These are phyloP conservation scores for Rhizophora apiculata DNA, from an alignment of 345 rosid species.

Conservation along the genomic window DNA sequence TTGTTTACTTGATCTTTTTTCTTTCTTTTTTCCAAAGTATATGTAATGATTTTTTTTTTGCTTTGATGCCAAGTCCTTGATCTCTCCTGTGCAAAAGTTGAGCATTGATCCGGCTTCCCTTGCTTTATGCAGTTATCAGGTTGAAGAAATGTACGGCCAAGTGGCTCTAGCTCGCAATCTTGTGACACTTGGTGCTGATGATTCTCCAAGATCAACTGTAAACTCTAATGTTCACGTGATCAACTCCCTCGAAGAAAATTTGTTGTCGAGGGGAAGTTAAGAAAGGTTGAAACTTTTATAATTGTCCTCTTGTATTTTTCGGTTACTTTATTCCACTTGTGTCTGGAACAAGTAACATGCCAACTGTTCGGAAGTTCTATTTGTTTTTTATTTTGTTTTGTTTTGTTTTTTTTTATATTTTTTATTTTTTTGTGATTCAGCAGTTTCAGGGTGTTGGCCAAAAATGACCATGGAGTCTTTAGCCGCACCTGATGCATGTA, in stretches of 20 bases:
- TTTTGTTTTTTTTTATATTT: no score
- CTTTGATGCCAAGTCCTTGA: slow-evolving; percentile 4
- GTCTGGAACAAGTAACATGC: not conserved
- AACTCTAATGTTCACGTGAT: slow-evolving; percentile 62
- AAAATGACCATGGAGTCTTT: no score
- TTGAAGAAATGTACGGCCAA: slow-evolving; percentile 71
- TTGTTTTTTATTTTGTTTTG: no score
- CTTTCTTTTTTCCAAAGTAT: not conserved
- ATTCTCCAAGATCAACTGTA: slow-evolving; percentile 63
- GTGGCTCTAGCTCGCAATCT: slow-evolving; percentile 43
- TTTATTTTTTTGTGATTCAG: no score
- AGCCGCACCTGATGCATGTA: no score
- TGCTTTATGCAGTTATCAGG: slow-evolving; percentile 60
- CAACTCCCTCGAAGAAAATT: slow-evolving; percentile 89
- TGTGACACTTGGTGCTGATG: slow-evolving; percentile 46
- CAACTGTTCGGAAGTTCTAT: no score
- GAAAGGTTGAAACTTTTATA: slow-evolving; percentile 54
- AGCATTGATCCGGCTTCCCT: slow-evolving; percentile 1
- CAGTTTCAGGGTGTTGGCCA: no score
- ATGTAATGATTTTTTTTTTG: not conserved
- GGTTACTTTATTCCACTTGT: slow-evolving; percentile 1
- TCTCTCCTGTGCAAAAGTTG: slow-evolving; percentile 15
- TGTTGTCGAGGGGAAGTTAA: slow-evolving; percentile 92
- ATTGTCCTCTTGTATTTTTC: not conserved
- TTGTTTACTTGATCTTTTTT: no score